Base-by-base conservation (phyloP, 2,329 filamentous ascomycete species). In the Trichoderma afroharzianum region DNA sequence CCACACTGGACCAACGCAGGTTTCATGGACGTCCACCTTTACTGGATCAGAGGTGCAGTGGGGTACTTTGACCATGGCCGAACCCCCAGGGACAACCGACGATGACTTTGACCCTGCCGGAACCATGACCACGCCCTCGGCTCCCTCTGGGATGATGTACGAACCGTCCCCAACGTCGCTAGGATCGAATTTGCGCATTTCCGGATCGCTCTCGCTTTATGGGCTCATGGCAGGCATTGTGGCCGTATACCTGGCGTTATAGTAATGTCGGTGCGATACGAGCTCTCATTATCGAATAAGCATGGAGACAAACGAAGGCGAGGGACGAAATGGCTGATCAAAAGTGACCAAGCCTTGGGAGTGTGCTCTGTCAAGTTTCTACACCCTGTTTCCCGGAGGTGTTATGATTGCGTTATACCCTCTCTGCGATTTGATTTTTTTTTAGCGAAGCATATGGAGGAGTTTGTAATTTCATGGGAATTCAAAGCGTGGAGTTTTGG, bases 11-110 rank as follows among this genome's bases (percentile, higher is more conserved):
- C 83, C 83, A 53, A 84, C 83, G 1, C 80, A 85, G 72, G 79
- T 82, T 12, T 79, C 78, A 15, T 86, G 84, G 83, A 85, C 81
- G 1, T 83, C 80, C 47, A 86, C 84, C 6, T 81, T 84, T 36
- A 77, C 80, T 8, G 83, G 80, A 14, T 76, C 79, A 5, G 78
- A 82, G 4, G 81, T 85, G n/a, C 73, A 78, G 73, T 86, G 84
- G 84, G 84, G 81, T 7, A 77, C 80, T 30, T 74, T 86, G 72
- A 85, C 84, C 2, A 78, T 86, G 74, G 78, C 81, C 3, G 80
- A 80, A 3, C 74, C 79, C 12, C 82, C 82, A 26, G 75, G 79
- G 14, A 72, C 78, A 36, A 79, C 80, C 4, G 76, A 76, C 6
- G 76, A 81, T 36, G 67, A 74, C 15, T 73, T 76, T 58, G 76